Percentiles rank a stretch among this genome's conserved stretches.
These are phyloP conservation scores for Kurtzmaniella quercitrusa DNA, from an alignment of 1,139 yeast genomes.

Conservation along the genomic window DNA sequence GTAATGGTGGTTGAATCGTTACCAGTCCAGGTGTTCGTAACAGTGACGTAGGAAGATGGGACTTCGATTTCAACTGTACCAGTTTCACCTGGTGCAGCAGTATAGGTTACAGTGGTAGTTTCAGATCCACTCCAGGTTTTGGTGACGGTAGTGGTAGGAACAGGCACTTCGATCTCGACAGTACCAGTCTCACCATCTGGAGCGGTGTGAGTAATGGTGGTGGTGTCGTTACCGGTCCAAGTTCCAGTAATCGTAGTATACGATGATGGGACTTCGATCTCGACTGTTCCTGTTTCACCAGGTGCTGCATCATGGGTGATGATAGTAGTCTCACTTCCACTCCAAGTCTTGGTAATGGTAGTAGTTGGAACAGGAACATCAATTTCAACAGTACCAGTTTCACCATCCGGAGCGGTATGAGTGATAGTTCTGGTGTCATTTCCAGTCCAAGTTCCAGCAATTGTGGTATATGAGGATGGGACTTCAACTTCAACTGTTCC, in stretches of 20 bases:
- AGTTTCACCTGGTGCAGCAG: slow-evolving; percentile 9
- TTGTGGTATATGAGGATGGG: slow-evolving; percentile 13
- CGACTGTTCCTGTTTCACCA: slow-evolving; percentile 6
- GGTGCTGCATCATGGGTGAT: slow-evolving; percentile 5
- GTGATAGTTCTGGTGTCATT: slow-evolving; percentile 2
- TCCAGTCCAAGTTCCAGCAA: slow-evolving; percentile 4
- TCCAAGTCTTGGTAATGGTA: slow-evolving; percentile 8
- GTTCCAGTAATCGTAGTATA: slow-evolving; percentile 10
- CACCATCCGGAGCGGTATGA: slow-evolving; percentile 11
- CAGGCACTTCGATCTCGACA: slow-evolving; percentile 13
- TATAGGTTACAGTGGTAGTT: slow-evolving; percentile 1
- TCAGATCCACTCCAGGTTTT: slow-evolving; percentile 4
- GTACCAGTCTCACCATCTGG: slow-evolving; percentile 14
- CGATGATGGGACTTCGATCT: slow-evolving; percentile 13
- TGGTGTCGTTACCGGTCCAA: slow-evolving; percentile 9
- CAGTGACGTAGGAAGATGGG: slow-evolving; percentile 13
- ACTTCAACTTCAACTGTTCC: slow-evolving; percentile 14
- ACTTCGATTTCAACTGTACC: slow-evolving; percentile 10
- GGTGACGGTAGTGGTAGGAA: slow-evolving; percentile 2
- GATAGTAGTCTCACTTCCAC: slow-evolving; percentile 12
- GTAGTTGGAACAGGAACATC: slow-evolving; percentile 1
- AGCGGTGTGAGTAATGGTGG: slow-evolving; percentile 6
- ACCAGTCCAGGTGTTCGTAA: slow-evolving; percentile 13
- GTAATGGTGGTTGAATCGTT: slow-evolving; percentile 9
- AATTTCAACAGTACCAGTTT: slow-evolving; percentile 15